Base-by-base conservation (phyloP, 345 rosid genomes). In the Noccaea caerulescens region DNA sequence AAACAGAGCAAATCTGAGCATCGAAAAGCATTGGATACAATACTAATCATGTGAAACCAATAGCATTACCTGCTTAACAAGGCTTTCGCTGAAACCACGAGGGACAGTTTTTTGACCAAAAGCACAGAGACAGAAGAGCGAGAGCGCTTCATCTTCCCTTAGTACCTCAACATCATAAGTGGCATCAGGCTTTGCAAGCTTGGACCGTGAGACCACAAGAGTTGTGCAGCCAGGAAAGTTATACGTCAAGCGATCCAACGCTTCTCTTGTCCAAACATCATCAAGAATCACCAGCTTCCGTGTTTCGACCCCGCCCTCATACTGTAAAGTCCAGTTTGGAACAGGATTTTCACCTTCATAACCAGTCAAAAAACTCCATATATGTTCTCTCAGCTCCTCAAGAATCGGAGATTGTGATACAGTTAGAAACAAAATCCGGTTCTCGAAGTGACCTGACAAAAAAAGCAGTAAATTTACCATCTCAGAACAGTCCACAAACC, bases 381-480 rank as follows among this genome's bases (percentile, higher is more conserved):
- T 84, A 53, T 12, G 77, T 16, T 70, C 60, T 73, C 63, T 86
- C 56, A 93, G 58, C 14, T 43, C 80, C 34, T 85, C 92, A 57
- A 85, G 56, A 71, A 82, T 72, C 3, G 98, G 98, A 51, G 96
- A 89, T 66, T 87, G 96, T 12, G 98, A 93, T 12, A 89, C 96
- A 5, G 89, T 91, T 71, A 89, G 72, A 79, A 87, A 89, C 82
- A 89, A 67, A 74, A 89, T 64, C 76, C 80, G 72, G 76, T 68
- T 36, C 73, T 77, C 72, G 47, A 87, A 93, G 18, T 84, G 50
- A 56, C 75, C 98, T 93, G 79, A 7, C 72, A 58, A n/a, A 72
- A 45, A 36, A 36, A 5, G 1, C 10, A 57, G 11, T 14, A 43
- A 51, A 42, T 20, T 3, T 3, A 36, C 51, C 51, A 36, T 66